These are phyloP conservation scores for Saprolegnia diclina DNA, from an alignment of 352 stramenopile species.

Conservation along the genomic window DNA sequence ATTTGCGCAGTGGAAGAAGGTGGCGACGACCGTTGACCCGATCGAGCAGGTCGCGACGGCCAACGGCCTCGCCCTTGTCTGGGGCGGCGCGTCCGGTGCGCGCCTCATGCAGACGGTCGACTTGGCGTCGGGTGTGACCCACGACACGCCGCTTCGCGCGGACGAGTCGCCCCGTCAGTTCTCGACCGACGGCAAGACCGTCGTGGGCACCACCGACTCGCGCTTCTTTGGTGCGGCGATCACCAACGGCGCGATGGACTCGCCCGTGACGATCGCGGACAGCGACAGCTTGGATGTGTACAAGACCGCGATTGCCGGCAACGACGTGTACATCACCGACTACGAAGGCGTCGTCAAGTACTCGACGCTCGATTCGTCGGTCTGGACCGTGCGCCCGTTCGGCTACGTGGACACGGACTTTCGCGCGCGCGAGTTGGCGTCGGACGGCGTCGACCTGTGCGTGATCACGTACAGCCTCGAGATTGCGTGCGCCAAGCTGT, in stretches of 20 bases:
- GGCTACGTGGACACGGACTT: neutral
- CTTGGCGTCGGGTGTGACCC: neutral
- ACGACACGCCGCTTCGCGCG: neutral
- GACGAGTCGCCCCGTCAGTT: neutral
- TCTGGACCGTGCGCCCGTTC: neutral
- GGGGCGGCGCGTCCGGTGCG: neutral
- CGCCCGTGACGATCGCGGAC: neutral
- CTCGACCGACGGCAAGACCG: neutral
- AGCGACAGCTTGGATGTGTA: neutral
- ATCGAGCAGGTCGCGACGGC: neutral
- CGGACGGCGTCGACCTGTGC: neutral
- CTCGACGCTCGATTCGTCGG: neutral
- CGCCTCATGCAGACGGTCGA: neutral
- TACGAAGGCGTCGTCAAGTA: neutral
- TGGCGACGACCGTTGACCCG: neutral
- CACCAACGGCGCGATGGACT: neutral
- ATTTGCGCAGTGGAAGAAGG: neutral
- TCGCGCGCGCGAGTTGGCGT: neutral
- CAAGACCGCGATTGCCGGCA: neutral
- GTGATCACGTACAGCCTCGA: neutral
- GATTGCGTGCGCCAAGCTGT: neutral
- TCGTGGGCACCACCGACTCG: neutral
- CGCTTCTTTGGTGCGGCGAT: neutral
- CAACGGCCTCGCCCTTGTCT: neutral
- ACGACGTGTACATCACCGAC: neutral